A percentile compares a stretch with the other conserved stretches of the same genome.
Evolutionary conservation across 768 basidiomycete genomes (phyloP).

Genomic region (Amanita brunnescens): DNA sequence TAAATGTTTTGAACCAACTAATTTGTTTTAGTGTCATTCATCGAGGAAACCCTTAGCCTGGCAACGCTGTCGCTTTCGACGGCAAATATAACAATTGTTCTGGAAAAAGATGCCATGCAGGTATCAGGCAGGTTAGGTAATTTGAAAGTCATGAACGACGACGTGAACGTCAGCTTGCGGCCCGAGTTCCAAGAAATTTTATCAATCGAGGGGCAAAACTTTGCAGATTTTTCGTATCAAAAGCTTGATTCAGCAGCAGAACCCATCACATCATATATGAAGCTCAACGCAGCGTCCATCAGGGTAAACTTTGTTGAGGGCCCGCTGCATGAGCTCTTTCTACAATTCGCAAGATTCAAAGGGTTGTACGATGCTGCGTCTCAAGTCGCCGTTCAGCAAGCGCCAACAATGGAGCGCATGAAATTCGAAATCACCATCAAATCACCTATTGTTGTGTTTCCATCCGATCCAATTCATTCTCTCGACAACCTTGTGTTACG

Average conservation of each 20-base stretch:
- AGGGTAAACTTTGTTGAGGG: slow-evolving; percentile 83
- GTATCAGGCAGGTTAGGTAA: slow-evolving; percentile 79
- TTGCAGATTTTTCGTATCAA: slow-evolving; percentile 91
- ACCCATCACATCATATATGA: slow-evolving; percentile 70
- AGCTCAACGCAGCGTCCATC: slow-evolving; percentile 81
- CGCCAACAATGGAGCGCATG: slow-evolving; percentile 91
- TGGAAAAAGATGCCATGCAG: slow-evolving; percentile 64
- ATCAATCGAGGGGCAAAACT: slow-evolving; percentile 89
- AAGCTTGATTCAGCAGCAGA: slow-evolving; percentile 74
- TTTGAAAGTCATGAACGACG: slow-evolving; percentile 74
- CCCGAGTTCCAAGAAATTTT: slow-evolving; percentile 77
- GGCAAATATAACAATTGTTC: slow-evolving; percentile 73
- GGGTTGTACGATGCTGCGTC: slow-evolving; percentile 91
- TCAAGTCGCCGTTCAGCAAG: slow-evolving; percentile 84
- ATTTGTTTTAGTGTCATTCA: slow-evolving; percentile 52
- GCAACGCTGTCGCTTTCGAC: slow-evolving; percentile 88
- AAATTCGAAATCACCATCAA: slow-evolving; percentile 86
- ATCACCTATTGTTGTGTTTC: slow-evolving; percentile 88
- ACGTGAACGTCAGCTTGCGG: slow-evolving; percentile 36
- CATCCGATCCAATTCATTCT: slow-evolving; percentile 52
- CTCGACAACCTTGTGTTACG: slow-evolving; percentile 69
- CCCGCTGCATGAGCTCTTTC: slow-evolving; percentile 79
- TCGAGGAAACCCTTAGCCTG: slow-evolving; percentile 59
- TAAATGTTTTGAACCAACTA: neutral
- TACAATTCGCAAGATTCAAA: slow-evolving; percentile 85